These are phyloP conservation scores for Platismatia glauca DNA, from an alignment of 495 filamentous ascomycete species.

Conservation along the genomic window DNA sequence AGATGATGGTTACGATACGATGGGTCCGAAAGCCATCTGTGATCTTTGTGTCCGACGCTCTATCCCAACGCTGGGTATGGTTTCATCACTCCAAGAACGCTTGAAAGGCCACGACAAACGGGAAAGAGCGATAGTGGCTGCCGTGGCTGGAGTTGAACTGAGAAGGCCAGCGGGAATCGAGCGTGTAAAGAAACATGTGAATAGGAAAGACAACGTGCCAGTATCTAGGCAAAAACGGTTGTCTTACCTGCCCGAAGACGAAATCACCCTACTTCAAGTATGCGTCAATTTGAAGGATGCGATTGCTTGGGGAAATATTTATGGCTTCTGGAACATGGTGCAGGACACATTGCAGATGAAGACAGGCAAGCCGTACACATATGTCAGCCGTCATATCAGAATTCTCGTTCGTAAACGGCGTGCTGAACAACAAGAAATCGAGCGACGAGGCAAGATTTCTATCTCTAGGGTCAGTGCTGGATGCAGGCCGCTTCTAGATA, in stretches of 20 bases:
- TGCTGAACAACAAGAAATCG: background rate
- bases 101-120: background rate
- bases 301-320: background rate
- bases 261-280: background rate
- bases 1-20: background rate
- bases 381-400: background rate
- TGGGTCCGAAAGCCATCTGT: background rate
- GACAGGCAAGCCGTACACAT: background rate
- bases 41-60: background rate
- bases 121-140: background rate
- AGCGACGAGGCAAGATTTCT: background rate
- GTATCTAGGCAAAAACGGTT: background rate
- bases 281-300: background rate
- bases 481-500: conserved; percentile 1
- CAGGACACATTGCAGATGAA: background rate
- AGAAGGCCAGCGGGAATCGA: background rate
- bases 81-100: background rate
- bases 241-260: background rate
- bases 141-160: background rate
- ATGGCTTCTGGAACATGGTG: background rate
- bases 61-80: background rate
- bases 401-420: background rate
- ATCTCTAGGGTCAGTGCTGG: background rate
- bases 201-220: background rate
- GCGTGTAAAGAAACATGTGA: background rate